A percentile compares a stretch with the other conserved stretches of the same genome.
phyloP scores from a whole-genome alignment of 805 yeast genomes.

The Debaryomyces maramus region DNA sequence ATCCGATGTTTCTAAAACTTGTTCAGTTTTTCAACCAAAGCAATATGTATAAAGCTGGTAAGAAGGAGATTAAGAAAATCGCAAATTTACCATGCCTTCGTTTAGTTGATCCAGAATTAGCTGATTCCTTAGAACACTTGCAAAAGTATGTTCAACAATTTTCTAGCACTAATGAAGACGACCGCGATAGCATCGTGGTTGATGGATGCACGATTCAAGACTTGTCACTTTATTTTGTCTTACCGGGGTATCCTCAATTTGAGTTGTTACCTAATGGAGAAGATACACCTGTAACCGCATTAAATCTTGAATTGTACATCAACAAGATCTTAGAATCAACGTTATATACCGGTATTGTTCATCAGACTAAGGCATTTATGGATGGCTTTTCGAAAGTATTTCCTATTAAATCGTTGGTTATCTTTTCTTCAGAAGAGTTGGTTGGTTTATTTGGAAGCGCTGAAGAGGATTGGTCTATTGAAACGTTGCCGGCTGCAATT shows the following conservation, averaged over 20 bases:
- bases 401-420: slow-evolving; percentile 68
- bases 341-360: slow-evolving; percentile 59
- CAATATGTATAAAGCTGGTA: slow-evolving; percentile 6
- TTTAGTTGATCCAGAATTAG: slow-evolving; percentile 57
- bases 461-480: slow-evolving; percentile 83
- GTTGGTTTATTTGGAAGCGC: slow-evolving; percentile 70
- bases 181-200: slow-evolving; percentile 16
- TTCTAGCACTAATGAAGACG: slow-evolving; percentile 13
- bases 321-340: slow-evolving; percentile 56
- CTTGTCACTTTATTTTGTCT: slow-evolving; percentile 60
- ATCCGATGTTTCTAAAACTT: slow-evolving; percentile 64
- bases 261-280: slow-evolving; percentile 61
- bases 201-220: slow-evolving; percentile 50
- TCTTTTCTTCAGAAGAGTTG: slow-evolving; percentile 76
- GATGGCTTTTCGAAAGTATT: slow-evolving; percentile 82
- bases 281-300: slow-evolving; percentile 44
- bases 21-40: slow-evolving; percentile 39
- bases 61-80: slow-evolving; percentile 19
- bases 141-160: slow-evolving; percentile 38
- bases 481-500: slow-evolving; percentile 57
- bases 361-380: slow-evolving; percentile 68
- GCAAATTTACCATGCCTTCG: slow-evolving; percentile 40
- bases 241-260: slow-evolving; percentile 73
- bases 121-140: slow-evolving; percentile 56
- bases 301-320: slow-evolving; percentile 61